phyloP scores from a whole-genome alignment of 1,284 basidiomycete species.

The Gymnopus androsaceus region DNA sequence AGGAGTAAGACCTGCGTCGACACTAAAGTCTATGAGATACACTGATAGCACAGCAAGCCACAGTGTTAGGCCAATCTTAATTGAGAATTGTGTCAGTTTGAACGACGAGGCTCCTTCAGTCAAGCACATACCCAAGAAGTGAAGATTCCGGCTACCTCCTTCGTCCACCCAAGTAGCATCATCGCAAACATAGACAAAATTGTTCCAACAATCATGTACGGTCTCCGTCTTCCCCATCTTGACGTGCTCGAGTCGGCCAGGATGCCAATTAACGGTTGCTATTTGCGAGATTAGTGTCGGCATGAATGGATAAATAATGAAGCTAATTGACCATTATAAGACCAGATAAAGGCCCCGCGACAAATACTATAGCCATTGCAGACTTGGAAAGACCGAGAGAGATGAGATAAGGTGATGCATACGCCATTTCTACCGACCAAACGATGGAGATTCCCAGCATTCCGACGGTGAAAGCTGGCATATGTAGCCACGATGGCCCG shows the following conservation, averaged over 20 bases:
- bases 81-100: neutral
- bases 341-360: constrained; percentile 92
- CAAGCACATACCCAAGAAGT: constrained; percentile 34
- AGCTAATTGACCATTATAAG: too few relatives aligned
- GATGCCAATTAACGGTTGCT: constrained; percentile 88
- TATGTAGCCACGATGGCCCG: constrained; percentile 61
- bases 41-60: constrained; percentile 84
- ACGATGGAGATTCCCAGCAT: constrained; percentile 83
- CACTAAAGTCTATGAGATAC: constrained; percentile 89
- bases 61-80: constrained; percentile 47
- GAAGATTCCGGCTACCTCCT: constrained; percentile 69
- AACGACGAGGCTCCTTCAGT: neutral
- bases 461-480: constrained; percentile 77
- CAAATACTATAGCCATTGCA: constrained; percentile 87
- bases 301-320: too few relatives aligned
- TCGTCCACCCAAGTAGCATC: constrained; percentile 84
- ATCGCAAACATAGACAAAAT: constrained; percentile 71
- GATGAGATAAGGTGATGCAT: constrained; percentile 91
- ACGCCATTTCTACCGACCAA: constrained; percentile 93
- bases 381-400: constrained; percentile 89
- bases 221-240: constrained; percentile 79
- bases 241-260: constrained; percentile 89
- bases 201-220: constrained; percentile 82
- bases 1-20: constrained; percentile 71
- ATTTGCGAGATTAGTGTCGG: too few relatives aligned